Evolutionary conservation across 2,329 filamentous ascomycete species (phyloP).

Genomic region (Geosmithia putterillii): DNA sequence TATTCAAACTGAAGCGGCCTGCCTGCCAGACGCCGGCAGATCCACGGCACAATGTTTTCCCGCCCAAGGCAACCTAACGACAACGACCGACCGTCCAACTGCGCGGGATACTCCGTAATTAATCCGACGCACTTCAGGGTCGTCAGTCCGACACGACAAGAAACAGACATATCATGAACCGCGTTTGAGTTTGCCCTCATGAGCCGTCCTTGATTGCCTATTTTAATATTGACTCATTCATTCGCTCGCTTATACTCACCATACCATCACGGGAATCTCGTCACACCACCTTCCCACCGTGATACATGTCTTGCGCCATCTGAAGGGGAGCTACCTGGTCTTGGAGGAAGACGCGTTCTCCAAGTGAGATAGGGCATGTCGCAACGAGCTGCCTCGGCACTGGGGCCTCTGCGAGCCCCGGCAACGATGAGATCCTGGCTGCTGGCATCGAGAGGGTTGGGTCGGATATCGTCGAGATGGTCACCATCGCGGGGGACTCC

Average conservation of each 20-base stretch:
- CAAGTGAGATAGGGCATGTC: not conserved
- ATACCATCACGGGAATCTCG: not conserved
- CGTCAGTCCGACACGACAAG: not conserved
- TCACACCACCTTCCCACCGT: not conserved
- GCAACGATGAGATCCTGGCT: not conserved
- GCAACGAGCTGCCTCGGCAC: not conserved
- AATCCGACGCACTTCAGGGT: not conserved
- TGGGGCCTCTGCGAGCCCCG: not conserved
- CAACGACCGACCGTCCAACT: too few species aligned
- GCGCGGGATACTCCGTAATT: too few species aligned
- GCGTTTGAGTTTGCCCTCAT: too few species aligned
- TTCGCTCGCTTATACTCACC: not conserved
- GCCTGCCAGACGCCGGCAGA: too few species aligned
- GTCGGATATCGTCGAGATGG: too few species aligned
- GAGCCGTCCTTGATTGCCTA: not conserved
- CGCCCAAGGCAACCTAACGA: not conserved
- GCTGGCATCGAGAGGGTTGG: not conserved
- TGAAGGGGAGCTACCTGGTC: too few species aligned
- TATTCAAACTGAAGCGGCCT: not conserved
- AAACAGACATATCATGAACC: too few species aligned
- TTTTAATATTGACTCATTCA: not conserved
- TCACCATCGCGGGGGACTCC: too few species aligned
- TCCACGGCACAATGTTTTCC: not conserved
- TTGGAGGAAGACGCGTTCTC: not conserved
- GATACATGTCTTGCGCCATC: not conserved